A percentile compares a stretch with the other conserved stretches of the same genome.
phyloP scores from a whole-genome alignment of 2,329 filamentous ascomycete genomes.

The Claviceps fusiformis region DNA sequence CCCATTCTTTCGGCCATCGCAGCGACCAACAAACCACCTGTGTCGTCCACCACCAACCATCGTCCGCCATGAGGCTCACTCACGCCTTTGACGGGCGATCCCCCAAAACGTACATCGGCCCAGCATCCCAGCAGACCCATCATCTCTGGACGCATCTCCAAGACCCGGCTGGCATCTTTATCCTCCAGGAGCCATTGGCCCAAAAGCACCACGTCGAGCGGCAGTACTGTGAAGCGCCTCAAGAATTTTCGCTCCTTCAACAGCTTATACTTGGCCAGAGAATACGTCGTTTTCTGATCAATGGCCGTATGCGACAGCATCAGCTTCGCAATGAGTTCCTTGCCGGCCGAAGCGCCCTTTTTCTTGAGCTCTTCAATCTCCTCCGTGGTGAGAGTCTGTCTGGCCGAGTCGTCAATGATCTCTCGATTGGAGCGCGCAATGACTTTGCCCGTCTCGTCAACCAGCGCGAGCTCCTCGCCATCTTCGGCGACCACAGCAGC shows the following conservation, averaged over 20 bases:
- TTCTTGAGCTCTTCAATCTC: constrained; percentile 65
- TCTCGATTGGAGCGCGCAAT: constrained; percentile 44
- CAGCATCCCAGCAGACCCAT: constrained; percentile 73
- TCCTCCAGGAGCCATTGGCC: constrained; percentile 67
- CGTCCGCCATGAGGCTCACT: constrained; percentile 28
- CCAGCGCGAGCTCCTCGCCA: constrained; percentile 28
- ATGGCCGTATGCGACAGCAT: constrained; percentile 79
- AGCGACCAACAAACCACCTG: constrained; percentile 67
- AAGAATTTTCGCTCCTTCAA: constrained; percentile 92
- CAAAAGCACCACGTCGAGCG: constrained; percentile 65
- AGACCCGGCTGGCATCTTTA: constrained; percentile 63
- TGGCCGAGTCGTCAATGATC: constrained; percentile 44
- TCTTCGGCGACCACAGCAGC: constrained; percentile 23
- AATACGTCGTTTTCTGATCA: constrained; percentile 89
- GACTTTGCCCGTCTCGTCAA: constrained; percentile 29
- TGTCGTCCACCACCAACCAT: constrained; percentile 80
- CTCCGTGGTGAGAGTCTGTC: constrained; percentile 65
- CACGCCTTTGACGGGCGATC: constrained; percentile 14
- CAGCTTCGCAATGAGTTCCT: constrained; percentile 85
- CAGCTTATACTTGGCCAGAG: constrained; percentile 88
- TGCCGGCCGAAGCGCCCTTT: constrained; percentile 64
- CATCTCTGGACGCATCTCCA: constrained; percentile 79
- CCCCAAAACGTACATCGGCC: constrained; percentile 68
- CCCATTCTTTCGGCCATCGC: constrained; percentile 84
- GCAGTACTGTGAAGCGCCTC: constrained; percentile 71